Base-by-base conservation (phyloP, 257 asterid species). In the Lycium ferocissimum region DNA sequence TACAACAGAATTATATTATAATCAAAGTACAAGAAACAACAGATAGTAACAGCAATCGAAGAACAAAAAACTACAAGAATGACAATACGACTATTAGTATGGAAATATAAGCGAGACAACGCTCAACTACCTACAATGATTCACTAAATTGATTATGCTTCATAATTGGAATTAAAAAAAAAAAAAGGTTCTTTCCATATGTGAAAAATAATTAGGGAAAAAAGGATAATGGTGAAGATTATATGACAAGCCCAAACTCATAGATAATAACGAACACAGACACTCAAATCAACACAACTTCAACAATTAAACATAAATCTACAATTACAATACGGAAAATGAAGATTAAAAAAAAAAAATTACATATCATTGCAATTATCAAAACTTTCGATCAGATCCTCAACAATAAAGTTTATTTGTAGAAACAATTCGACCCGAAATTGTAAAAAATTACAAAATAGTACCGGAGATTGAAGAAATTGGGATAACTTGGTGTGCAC, bases 401-500 rank as follows among this genome's bases (percentile, higher is more conserved):
- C 54, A 3, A 22, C n/a, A 9, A 51, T 33, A 33, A 49, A 40
- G 53, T 47, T 20, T 13, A 79, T n/a, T 26, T 18, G 18, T 33
- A 56, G 3, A n/a, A 37, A 38, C 53, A 35, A 35, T 65, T 67
- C 65, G 79, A 3, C 22, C 12, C 0, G 6, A 49, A 22, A 20
- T 47, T 47, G 81, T 43, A 1, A 12, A 5, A 67, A 51, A 67
- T 17, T 83, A 53, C 6, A 51, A 6, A 9, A 51, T 47, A 76
- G 86, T 20, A 84, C 86, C 86, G 78, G 57, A 84, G 66, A 70
- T 11, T 53, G 85, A 10, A 83, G 57, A 69, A 53, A 83, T 35
- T 59, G 54, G 15, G 33, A 59, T 84, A 33, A 63, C 78, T 84
- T 84, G 14, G 67, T 14, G 40, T 20, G 78, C 79, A 82, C 51